These are phyloP conservation scores for Alnus rubra DNA, from an alignment of 306 rosid genomes.

Conservation along the genomic window DNA sequence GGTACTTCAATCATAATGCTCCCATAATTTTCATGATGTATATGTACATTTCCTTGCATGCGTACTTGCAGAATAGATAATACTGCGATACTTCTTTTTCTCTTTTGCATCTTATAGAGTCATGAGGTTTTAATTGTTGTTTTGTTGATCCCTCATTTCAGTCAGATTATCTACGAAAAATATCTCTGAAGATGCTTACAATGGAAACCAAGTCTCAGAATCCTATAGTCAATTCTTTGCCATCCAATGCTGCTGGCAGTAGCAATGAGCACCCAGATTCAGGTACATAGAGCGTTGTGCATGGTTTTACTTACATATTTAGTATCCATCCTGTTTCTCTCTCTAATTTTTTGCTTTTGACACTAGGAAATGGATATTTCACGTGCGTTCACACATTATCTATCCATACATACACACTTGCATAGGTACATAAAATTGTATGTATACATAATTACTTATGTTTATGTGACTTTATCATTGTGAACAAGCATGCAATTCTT, in stretches of 20 bases:
- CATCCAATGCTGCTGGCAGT: slow-evolving; percentile 33
- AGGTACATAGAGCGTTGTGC: slow-evolving; percentile 34
- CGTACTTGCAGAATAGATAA: not conserved
- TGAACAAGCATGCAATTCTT: not conserved
- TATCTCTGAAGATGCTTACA: slow-evolving; percentile 50
- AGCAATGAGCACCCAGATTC: slow-evolving; percentile 58
- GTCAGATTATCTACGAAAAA: slow-evolving; percentile 53
- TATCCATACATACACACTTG: not conserved
- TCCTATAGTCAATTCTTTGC: slow-evolving; percentile 30
- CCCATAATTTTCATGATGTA: not conserved
- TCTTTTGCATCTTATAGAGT: not conserved
- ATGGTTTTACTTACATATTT: not conserved
- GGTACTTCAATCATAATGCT: slow-evolving; percentile 40
- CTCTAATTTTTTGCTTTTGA: not conserved
- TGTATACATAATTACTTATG: not conserved
- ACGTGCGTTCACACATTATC: not conserved
- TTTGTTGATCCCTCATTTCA: slow-evolving; percentile 31
- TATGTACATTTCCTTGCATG: not conserved
- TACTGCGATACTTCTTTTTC: not conserved
- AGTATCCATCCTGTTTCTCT: not conserved
- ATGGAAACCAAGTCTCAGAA: slow-evolving; percentile 55
- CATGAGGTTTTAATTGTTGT: not conserved
- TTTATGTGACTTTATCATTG: not conserved
- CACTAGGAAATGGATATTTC: not conserved
- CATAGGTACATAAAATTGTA: not conserved